A percentile compares a stretch with the other conserved stretches of the same genome.
Evolutionary conservation across 2,329 filamentous ascomycete genomes (phyloP).

Genomic region (Cyphellophora attinorum): DNA sequence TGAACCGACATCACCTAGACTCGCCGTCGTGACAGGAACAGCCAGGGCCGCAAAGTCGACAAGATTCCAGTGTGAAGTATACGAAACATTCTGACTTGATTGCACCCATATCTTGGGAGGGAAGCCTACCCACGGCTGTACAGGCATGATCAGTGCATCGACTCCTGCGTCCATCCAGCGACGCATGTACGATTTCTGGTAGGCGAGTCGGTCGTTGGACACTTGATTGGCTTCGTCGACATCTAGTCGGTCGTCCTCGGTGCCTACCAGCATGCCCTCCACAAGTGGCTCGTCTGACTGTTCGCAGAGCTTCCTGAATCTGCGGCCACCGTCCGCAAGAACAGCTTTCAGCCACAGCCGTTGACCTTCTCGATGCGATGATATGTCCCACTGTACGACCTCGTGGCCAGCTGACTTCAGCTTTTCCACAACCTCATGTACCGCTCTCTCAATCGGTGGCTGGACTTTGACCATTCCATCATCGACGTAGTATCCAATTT

Average conservation of each 20-base stretch:
- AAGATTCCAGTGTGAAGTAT: slow-evolving; percentile 26
- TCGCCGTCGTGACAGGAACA: slow-evolving; percentile 24
- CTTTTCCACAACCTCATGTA: slow-evolving; percentile 1
- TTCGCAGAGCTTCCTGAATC: slow-evolving; percentile 19
- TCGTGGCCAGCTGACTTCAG: slow-evolving; percentile 16
- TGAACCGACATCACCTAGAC: slow-evolving; percentile 5
- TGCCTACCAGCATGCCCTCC: slow-evolving; percentile 26
- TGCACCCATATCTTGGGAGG: slow-evolving; percentile 24
- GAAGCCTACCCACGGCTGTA: slow-evolving; percentile 23
- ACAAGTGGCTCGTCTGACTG: slow-evolving; percentile 20
- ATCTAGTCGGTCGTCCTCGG: slow-evolving; percentile 19
- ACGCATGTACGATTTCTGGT: slow-evolving; percentile 21
- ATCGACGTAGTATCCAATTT: slow-evolving; percentile 41
- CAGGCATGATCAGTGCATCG: slow-evolving; percentile 24
- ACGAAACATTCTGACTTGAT: slow-evolving; percentile 24
- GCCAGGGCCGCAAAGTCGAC: slow-evolving; percentile 23
- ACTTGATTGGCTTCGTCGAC: slow-evolving; percentile 19
- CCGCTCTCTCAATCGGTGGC: slow-evolving; percentile 43
- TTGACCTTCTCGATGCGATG: slow-evolving; percentile 20
- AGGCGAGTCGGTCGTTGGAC: slow-evolving; percentile 21
- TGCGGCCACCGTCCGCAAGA: slow-evolving; percentile 24
- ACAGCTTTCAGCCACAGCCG: slow-evolving; percentile 24
- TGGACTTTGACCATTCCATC: slow-evolving; percentile 47
- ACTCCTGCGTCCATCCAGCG: slow-evolving; percentile 22
- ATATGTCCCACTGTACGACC: slow-evolving; percentile 27